Base-by-base conservation (phyloP, 192 early-diverging fungal genomes). In the Spizellomyces punctatus region DNA sequence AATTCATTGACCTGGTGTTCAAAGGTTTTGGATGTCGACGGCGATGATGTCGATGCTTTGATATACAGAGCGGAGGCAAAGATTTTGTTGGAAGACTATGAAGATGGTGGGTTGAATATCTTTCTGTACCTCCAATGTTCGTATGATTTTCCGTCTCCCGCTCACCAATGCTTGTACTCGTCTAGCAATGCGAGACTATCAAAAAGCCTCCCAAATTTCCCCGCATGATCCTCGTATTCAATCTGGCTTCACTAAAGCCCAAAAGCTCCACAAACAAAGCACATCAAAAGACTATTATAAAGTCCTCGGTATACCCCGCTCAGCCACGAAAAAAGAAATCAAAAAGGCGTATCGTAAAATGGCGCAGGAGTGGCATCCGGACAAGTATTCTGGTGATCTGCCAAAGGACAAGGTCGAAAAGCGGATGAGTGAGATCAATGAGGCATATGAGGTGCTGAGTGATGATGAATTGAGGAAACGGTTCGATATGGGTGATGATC, bases 361-460 rank as follows among this genome's bases (percentile, higher is more conserved):
- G 76, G 94, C 93, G 16, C 87, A 95, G 72, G 81, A 91, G 76
- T 96, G 91, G 90, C 85, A 86, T 64, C 85, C 85, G 8, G 85
- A 86, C 58, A 86, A 82, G 62, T 81, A 84, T 69, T 21, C 71
- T 14, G 95, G 94, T 42, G 27, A 36, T 36, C 27, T 36, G 27
- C 94, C 95, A 43, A 70, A 93, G 76, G 58, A 79, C 8, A 82
- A 86, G 61, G 95, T 94, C 10, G 86, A 90, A 63, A 85, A 82
- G 73, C 95, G 94, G 85, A 98, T 98, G 95, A 86, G 90, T 16
- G 90, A 92, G 17, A 91, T 99, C 67, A 98, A 99, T 72, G 86
- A 90, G 73, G 96, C 97, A 4, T 94, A 96, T 78, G 92, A 95
- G 84, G 89, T 96, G 4, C 80, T 86, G 22, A 78, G 64, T 22